A percentile compares a stretch with the other conserved stretches of the same genome.
Conservation (phyloP, 208 protist species). For the Porcisia hertigi region DNA sequence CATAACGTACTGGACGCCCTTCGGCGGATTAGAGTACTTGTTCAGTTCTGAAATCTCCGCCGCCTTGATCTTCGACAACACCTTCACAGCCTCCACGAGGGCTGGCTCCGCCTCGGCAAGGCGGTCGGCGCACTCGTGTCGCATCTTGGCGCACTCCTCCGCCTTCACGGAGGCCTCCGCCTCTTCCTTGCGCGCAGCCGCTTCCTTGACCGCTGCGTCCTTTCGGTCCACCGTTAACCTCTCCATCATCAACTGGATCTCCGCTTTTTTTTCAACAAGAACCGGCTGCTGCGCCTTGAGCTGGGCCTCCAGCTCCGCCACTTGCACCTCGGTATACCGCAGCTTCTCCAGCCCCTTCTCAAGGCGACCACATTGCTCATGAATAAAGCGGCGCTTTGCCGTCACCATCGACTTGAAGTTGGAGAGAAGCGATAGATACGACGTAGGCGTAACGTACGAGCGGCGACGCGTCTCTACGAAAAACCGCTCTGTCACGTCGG, state of each 20-base stretch:
- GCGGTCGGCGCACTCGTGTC: slow-evolving; percentile 84
- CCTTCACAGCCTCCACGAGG: slow-evolving; percentile 92
- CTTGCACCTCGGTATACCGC: slow-evolving; percentile 88
- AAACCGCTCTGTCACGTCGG: slow-evolving; percentile 88
- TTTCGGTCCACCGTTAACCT: slow-evolving; percentile 90
- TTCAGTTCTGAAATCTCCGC: slow-evolving; percentile 97
- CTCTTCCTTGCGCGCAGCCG: slow-evolving; percentile 90
- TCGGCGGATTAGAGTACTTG: slow-evolving; percentile 95
- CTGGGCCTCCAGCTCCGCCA: slow-evolving; percentile 93
- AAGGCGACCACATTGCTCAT: slow-evolving; percentile 83
- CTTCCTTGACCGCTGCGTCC: slow-evolving; percentile 90
- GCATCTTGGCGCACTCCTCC: slow-evolving; percentile 94
- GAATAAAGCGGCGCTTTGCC: slow-evolving; percentile 82
- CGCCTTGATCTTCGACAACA: slow-evolving; percentile 95
- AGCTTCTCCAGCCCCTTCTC: slow-evolving; percentile 97
- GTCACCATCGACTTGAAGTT: slow-evolving; percentile 90
- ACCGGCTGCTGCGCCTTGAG: slow-evolving; percentile 96
- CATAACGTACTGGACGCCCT: slow-evolving; percentile 97
- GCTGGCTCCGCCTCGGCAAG: slow-evolving; percentile 97
- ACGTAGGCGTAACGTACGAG: slow-evolving; percentile 98
- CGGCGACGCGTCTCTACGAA: slow-evolving; percentile 90
- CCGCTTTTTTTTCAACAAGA: slow-evolving; percentile 90
- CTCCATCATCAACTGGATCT: slow-evolving; percentile 95
- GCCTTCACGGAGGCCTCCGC: slow-evolving; percentile 92
- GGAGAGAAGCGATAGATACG: slow-evolving; percentile 95